Percentiles rank a stretch among this genome's conserved stretches.
phyloP scores from a whole-genome alignment of 2,329 filamentous ascomycete species.

The Amesomyces nigricolor region DNA sequence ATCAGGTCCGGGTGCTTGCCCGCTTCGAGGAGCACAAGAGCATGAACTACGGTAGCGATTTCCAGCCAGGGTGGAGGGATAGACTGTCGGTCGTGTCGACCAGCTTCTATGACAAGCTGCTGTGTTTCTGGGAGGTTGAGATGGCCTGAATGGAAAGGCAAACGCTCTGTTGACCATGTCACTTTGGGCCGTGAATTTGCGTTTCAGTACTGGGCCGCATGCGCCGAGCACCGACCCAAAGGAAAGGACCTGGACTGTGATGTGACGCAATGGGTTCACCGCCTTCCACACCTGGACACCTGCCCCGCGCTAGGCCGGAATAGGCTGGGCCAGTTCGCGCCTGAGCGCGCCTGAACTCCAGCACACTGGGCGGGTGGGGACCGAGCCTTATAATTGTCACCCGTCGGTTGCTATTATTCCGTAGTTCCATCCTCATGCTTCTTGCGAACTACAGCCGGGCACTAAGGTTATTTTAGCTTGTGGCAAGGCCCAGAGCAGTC shows the following conservation, averaged over 20 bases:
- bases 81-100: constrained; percentile 55
- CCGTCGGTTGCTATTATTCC: neutral
- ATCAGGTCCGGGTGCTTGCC: constrained; percentile 59
- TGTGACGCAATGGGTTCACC: constrained; percentile 20
- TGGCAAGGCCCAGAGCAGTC: neutral
- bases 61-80: constrained; percentile 39
- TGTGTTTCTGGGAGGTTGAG: constrained; percentile 59
- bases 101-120: constrained; percentile 68
- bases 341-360: constrained; percentile 19
- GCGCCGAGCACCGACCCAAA: neutral
- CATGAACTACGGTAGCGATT: constrained; percentile 91
- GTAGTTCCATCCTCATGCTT: too few relatives aligned
- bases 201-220: neutral
- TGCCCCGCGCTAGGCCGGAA: constrained; percentile 21
- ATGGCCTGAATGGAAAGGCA: neutral
- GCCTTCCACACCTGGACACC: neutral
- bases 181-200: neutral
- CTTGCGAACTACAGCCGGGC: constrained; percentile 4
- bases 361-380: constrained; percentile 1
- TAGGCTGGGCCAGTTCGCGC: constrained; percentile 13
- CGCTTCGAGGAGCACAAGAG: constrained; percentile 81
- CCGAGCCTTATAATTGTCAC: neutral
- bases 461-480: neutral
- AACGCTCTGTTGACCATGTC: neutral
- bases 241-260: neutral